Evolutionary conservation across 2,329 filamentous ascomycete genomes (phyloP), one percentile per base, ranked within the genome.

Genomic region (Sclerotinia nivalis): DNA sequence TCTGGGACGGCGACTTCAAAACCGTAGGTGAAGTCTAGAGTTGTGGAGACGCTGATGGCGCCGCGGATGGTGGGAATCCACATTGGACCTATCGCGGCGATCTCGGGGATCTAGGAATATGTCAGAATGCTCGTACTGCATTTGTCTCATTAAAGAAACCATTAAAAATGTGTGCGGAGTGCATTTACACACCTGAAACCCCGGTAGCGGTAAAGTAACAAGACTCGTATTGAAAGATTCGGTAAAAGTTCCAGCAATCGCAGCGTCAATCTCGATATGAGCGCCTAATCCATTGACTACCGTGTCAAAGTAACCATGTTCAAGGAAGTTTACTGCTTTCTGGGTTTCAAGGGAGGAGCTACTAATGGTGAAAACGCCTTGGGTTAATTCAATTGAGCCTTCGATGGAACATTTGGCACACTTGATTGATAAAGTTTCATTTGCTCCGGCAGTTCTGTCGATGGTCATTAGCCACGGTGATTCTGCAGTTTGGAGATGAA

Each of bases 231-330:
- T 59, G 13, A 68, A 70, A 6, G 40, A 25, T 45, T 54, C 55
- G 9, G 37, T 47, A 6, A 70, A 61, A 2, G 47, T 49, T 20
- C 47, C 54, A 22, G 22, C 12, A 9, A 66, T n/a, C 0, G 68
- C 20, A 20, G 62, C 28, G 20, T 70, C 69, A 9, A 62, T 50
- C 31, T 70, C 69, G 1, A 70, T 61, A 61, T 70, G 69, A 18
- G 69, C 69, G 15, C 47, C n/a, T 12, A 70, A 15, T 18, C 49
- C 64, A 47, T 70, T 68, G 18, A 37, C 45, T n/a, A 10, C 40
- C 5, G 50, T 22, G 1, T 67, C 47, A n/a, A 70, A 67, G n/a
- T 45, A 68, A 12, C 69, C 55, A 20, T 70, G 1, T n/a, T 68
- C n/a, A 34, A 70, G 25, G 20, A 70, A 70, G 9, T 70, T 60